Evolutionary conservation across 2,329 filamentous ascomycete genomes (phyloP).

Genomic region (Metarhizium brunneum): DNA sequence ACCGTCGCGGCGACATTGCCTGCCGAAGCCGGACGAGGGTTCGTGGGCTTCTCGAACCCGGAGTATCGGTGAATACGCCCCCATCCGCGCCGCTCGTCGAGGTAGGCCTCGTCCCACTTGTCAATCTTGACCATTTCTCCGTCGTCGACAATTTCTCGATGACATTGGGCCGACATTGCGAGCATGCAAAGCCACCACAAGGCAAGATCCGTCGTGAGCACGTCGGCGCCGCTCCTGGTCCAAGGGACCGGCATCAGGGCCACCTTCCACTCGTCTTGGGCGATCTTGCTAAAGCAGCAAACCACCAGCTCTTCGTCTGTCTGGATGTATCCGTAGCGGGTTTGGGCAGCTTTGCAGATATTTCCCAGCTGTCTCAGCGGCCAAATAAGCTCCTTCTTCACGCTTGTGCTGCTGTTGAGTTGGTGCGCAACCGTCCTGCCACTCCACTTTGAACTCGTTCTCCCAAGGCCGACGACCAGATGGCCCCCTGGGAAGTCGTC

Average conservation of each 20-base stretch:
- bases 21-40: too few relatives aligned
- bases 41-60: too few relatives aligned
- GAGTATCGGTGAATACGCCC: too few relatives aligned
- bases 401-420: neutral
- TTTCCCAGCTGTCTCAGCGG: neutral
- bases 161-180: too few relatives aligned
- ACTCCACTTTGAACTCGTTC: neutral
- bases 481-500: neutral
- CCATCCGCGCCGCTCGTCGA: too few relatives aligned
- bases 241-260: neutral
- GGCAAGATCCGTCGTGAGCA: neutral
- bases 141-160: too few relatives aligned
- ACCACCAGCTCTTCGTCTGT: neutral
- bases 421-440: neutral
- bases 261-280: too few relatives aligned
- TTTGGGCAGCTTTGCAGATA: neutral
- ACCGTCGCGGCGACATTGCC: too few relatives aligned
- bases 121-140: too few relatives aligned
- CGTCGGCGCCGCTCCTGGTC: neutral
- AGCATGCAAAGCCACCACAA: constrained; percentile 1
- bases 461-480: neutral
- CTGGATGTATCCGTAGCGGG: neutral
- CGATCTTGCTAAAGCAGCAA: neutral
- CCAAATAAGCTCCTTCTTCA: neutral
- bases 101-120: too few relatives aligned